These are phyloP conservation scores for Botrytis pseudocinerea DNA, from an alignment of 2,329 filamentous ascomycete species.

Conservation along the genomic window DNA sequence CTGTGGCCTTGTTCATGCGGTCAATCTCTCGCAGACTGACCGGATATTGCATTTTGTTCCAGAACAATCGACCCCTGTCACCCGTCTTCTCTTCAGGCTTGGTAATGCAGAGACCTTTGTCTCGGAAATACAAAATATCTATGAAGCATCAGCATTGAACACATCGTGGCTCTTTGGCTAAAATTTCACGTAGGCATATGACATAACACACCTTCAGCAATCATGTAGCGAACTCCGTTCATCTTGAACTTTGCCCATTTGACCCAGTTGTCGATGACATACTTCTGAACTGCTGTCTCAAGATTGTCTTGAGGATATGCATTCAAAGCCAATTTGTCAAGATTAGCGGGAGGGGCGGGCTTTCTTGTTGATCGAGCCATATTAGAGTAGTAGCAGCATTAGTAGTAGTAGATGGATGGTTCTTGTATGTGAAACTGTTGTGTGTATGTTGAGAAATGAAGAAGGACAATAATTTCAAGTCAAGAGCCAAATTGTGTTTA, in stretches of 20 bases:
- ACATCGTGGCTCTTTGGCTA: no score
- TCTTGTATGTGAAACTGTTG: not conserved
- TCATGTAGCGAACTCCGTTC: not conserved
- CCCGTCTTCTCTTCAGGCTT: not conserved
- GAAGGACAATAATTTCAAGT: not conserved
- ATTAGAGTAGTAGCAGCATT: not conserved
- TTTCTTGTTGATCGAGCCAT: not conserved
- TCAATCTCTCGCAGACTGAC: not conserved
- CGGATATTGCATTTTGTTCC: not conserved
- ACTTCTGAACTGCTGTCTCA: not conserved
- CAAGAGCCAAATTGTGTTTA: not conserved
- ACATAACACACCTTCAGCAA: not conserved
- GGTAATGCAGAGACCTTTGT: not conserved
- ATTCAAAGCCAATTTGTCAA: not conserved
- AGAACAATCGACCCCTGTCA: not conserved
- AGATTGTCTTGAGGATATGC: not conserved
- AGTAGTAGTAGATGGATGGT: not conserved
- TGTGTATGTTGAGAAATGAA: not conserved
- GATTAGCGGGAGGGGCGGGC: rapidly evolving
- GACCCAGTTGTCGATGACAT: not conserved
- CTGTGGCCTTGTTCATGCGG: no score
- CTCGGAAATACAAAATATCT: not conserved
- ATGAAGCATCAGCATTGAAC: not conserved
- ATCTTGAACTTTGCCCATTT: not conserved
- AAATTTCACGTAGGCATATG: not conserved